Evolutionary conservation across 2,329 filamentous ascomycete genomes (phyloP).

Genomic region (Scytalidium sp.): DNA sequence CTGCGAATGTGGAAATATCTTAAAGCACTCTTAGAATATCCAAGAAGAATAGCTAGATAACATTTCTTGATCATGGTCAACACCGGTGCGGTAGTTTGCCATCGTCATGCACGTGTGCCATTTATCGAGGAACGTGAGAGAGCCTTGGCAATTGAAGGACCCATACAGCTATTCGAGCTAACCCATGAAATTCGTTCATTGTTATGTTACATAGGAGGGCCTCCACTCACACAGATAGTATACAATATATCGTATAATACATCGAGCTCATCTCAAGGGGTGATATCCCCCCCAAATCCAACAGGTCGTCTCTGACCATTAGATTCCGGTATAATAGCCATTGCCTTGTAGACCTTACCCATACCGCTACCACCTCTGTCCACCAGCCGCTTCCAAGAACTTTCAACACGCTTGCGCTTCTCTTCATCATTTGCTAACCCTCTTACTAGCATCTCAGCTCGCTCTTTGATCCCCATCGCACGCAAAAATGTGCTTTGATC

Average conservation of each 20-base stretch:
- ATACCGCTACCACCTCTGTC: constrained; percentile 81
- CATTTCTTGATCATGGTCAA: too few species aligned
- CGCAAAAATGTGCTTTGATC: constrained; percentile 79
- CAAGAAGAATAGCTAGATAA: too few species aligned
- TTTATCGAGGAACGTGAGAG: too few species aligned
- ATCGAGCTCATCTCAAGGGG: background rate
- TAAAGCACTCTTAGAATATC: too few species aligned
- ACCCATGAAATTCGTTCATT: too few species aligned
- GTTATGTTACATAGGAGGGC: too few species aligned
- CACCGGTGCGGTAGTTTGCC: too few species aligned
- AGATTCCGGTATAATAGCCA: constrained; percentile 86
- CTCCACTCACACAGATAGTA: too few species aligned
- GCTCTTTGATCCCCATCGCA: constrained; percentile 78
- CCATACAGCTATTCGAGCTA: too few species aligned
- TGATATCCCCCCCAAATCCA: constrained; percentile 77
- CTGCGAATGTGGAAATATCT: too few species aligned
- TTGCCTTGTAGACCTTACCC: constrained; percentile 90
- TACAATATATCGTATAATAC: background rate
- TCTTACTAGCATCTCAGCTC: constrained; percentile 65
- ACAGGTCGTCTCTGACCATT: constrained; percentile 73
- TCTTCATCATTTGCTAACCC: constrained; percentile 40
- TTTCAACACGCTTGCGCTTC: constrained; percentile 61
- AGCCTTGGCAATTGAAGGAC: too few species aligned
- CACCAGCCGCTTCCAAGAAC: constrained; percentile 78
- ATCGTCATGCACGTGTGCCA: too few species aligned